Conservation (phyloP, 495 filamentous ascomycete species). For the Lichenothelia convexa region DNA sequence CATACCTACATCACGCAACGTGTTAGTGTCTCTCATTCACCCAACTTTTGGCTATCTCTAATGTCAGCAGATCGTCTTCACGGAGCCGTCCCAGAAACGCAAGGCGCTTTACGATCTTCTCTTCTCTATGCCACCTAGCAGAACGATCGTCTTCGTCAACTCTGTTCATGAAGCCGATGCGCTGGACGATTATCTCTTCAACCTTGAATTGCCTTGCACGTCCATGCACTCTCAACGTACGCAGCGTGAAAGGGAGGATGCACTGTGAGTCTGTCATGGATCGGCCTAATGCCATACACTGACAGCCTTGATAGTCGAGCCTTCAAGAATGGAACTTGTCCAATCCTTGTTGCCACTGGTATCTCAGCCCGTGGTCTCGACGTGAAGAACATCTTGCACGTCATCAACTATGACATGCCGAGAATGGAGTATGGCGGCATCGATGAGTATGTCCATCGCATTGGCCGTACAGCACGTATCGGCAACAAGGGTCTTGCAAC, state of each 20-base stretch:
- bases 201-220: constrained; percentile 56
- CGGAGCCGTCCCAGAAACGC: constrained; percentile 43
- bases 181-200: constrained; percentile 75
- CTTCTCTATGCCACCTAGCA: constrained; percentile 40
- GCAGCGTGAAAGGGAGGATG: constrained; percentile 83
- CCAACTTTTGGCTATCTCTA: no score
- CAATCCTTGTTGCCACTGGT: constrained; percentile 71
- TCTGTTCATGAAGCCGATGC: constrained; percentile 53
- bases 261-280: constrained; percentile 39
- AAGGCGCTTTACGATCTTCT: constrained; percentile 56
- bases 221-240: constrained; percentile 78
- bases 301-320: constrained; percentile 34
- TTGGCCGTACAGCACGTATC: constrained; percentile 89
- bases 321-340: constrained; percentile 54
- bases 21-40: no score
- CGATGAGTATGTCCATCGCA: constrained; percentile 83
- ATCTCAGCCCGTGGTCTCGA: constrained; percentile 83
- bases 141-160: constrained; percentile 91
- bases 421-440: constrained; percentile 57
- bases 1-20: constrained; percentile 68
- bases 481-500: constrained; percentile 73
- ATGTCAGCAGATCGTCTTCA: constrained; percentile 44
- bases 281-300: constrained; percentile 5
- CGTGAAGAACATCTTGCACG: constrained; percentile 66
- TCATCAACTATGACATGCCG: constrained; percentile 87